Conservation (phyloP, 2,329 filamentous ascomycete genomes). For the Bipolaris victoriae region DNA sequence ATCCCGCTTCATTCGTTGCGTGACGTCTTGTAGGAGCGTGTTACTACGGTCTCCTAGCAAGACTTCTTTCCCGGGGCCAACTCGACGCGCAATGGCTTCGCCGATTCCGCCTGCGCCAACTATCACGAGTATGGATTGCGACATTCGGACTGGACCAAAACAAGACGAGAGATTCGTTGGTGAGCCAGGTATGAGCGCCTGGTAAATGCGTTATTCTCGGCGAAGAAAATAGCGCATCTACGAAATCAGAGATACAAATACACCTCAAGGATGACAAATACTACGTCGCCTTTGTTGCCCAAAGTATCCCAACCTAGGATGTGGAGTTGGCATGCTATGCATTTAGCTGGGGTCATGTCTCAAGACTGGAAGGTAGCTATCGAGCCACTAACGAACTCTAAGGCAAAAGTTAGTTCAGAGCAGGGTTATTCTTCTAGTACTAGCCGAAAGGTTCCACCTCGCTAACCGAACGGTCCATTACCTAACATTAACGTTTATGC, state of each 20-base stretch:
- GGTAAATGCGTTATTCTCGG: constrained; percentile 1
- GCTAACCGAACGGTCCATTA: too few species aligned
- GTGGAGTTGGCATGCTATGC: constrained; percentile 2
- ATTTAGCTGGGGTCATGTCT: constrained; percentile 4
- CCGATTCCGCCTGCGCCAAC: constrained; percentile 3
- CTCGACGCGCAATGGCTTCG: constrained; percentile 4
- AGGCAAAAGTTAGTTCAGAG: neutral
- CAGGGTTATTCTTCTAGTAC: neutral
- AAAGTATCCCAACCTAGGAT: constrained; percentile 2
- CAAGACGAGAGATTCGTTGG: constrained; percentile 2
- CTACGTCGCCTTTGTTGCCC: neutral
- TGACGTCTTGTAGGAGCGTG: constrained; percentile 3
- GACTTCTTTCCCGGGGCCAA: constrained; percentile 5
- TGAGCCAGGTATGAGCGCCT: constrained; percentile 2
- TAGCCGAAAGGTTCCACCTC: too few species aligned
- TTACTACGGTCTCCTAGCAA: constrained; percentile 5
- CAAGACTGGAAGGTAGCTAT: neutral
- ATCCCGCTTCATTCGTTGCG: constrained; percentile 5
- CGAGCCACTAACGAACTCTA: neutral
- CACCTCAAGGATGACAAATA: constrained; percentile 1
- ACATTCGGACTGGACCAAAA: constrained; percentile 4
- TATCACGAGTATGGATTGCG: constrained; percentile 3
- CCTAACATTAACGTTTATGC: too few species aligned
- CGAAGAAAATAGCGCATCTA: constrained; percentile 1
- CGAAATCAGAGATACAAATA: constrained; percentile 2